A percentile compares a stretch with the other conserved stretches of the same genome.
phyloP scores from a whole-genome alignment of 169 alveolate genomes.

The Plasmodium cynomolgi region DNA sequence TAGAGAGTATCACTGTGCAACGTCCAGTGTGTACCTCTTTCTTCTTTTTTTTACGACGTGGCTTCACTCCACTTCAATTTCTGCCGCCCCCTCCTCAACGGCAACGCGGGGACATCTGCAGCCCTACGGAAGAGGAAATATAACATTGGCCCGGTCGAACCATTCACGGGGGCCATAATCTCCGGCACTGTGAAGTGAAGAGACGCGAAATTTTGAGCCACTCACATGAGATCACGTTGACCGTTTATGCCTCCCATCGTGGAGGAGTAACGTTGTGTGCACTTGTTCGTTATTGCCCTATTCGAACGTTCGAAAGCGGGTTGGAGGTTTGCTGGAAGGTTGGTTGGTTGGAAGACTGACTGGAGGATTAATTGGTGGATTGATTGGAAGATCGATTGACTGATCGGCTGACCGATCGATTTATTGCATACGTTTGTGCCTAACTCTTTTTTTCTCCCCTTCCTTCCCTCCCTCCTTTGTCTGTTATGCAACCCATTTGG shows the following conservation, averaged over 20 bases:
- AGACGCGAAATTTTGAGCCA: not conserved
- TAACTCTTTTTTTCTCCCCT: not conserved
- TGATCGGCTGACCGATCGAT: too few relatives aligned
- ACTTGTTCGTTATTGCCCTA: not conserved
- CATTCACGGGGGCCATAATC: constrained; percentile 47
- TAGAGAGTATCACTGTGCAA: not conserved
- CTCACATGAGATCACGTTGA: not conserved
- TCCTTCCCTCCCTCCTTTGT: not conserved
- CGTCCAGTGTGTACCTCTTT: not conserved
- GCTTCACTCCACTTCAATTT: not conserved
- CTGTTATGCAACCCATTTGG: not conserved
- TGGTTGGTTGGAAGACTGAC: not conserved
- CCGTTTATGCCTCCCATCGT: not conserved
- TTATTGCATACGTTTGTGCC: not conserved
- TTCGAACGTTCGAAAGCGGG: not conserved
- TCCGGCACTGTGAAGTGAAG: constrained; percentile 16
- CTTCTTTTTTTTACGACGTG: not conserved
- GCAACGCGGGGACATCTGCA: not conserved
- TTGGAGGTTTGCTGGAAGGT: not conserved
- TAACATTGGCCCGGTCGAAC: constrained; percentile 43
- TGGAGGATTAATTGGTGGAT: too few relatives aligned
- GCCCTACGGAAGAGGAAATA: constrained; percentile 43
- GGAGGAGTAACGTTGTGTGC: not conserved
- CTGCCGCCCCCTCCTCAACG: not conserved
- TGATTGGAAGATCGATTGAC: too few relatives aligned